Evolutionary conservation across 1,139 yeast species (phyloP), one percentile per base, ranked within the genome.

Genomic region (Geotrichum bryndzae): DNA sequence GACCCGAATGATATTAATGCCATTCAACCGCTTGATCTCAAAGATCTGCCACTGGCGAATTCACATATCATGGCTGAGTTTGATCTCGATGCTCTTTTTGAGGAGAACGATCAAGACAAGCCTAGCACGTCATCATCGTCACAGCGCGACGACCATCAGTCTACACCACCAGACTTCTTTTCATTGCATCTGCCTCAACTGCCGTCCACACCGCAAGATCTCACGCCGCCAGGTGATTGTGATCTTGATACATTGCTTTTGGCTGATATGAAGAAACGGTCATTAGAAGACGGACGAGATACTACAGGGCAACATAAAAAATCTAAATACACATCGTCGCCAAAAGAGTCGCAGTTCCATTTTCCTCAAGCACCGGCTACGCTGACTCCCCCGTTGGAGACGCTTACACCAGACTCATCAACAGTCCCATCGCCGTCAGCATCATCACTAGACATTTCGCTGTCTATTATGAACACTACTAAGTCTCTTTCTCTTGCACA

Each of bases 391-490:
- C 56, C 56, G 11, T 18, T 57, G n/a, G 55, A 52, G 23, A 57
- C 59, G 15, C 59, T 59, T 2, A 55, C 61, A 7, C 61, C 61
- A 22, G 59, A 52, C 18, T 54, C 58, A n/a, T 58, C 61, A 5
- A 55, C 53, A 2, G 50, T 51, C 4, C 54, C 61, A 8, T 55
- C 59, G n/a, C 58, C 61, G 27, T 25, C 52, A 29, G 31, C 52
- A 1, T 25, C 52, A 6, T 27, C 29, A 18, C 52, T 15, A 23
- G 31, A 23, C 23, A 18, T 50, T 23, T 50, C 29, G 29, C 22
- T 23, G 25, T 8, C 23, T 3, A 50, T 23, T 23, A 3, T 27
- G 5, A 23, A 50, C 13, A 50, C 29, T 15, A 5, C 52, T 7
- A 50, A 50, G 18, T 25, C 52, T 18, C 31, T 50, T 15, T 33